phyloP scores from a whole-genome alignment of 768 basidiomycete species.

The Royoungia palumana region DNA sequence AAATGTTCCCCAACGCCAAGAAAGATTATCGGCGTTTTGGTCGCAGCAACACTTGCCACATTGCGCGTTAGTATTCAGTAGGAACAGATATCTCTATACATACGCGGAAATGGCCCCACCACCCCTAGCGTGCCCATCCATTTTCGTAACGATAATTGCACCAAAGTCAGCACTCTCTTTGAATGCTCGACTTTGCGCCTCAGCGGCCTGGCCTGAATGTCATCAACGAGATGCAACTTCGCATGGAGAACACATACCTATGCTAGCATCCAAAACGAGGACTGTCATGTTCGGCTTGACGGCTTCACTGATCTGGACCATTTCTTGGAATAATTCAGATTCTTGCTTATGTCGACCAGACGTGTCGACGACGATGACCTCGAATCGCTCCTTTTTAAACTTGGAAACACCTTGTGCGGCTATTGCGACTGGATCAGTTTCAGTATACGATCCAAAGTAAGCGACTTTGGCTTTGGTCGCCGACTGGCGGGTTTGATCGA shows the following conservation, averaged over 20 bases:
- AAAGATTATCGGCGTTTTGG: constrained; percentile 98
- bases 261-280: constrained; percentile 93
- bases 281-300: constrained; percentile 97
- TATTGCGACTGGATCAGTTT: constrained; percentile 95
- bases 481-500: constrained; percentile 98
- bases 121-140: constrained; percentile 99
- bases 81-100: constrained; percentile 29
- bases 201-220: constrained; percentile 85
- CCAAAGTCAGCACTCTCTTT: constrained; percentile 98
- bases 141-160: constrained; percentile 98
- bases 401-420: constrained; percentile 93
- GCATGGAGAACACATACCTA: constrained; percentile 48
- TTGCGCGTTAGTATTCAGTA: constrained; percentile 6
- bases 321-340: constrained; percentile 93
- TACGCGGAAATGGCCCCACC: constrained; percentile 99
- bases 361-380: constrained; percentile 98
- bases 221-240: neutral
- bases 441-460: constrained; percentile 98
- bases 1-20: constrained; percentile 97
- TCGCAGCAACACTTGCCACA: constrained; percentile 83
- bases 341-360: constrained; percentile 98
- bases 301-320: constrained; percentile 93
- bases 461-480: constrained; percentile 98
- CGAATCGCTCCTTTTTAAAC: constrained; percentile 98
- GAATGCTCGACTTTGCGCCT: constrained; percentile 93